Percentiles rank a stretch among this genome's conserved stretches.
Evolutionary conservation across 768 basidiomycete species (phyloP).

Genomic region (Hypholoma fasciculare): DNA sequence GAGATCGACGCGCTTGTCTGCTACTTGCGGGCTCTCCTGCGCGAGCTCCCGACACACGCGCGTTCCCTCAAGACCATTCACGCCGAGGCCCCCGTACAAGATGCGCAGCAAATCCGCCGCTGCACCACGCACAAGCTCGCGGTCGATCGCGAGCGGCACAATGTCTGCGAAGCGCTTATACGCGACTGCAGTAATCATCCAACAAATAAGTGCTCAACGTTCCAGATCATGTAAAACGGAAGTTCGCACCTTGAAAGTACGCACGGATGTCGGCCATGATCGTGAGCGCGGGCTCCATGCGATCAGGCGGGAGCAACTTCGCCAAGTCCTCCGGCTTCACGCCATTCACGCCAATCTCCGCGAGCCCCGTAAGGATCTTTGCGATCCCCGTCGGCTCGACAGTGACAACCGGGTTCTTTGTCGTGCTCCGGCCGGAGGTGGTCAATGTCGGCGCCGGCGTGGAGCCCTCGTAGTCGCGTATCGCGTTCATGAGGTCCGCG

Average conservation of each 20-base stretch:
- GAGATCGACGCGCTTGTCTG: conserved; percentile 45
- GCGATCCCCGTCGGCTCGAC: conserved; percentile 24
- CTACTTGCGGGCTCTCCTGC: conserved; percentile 43
- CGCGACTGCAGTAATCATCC: conserved; percentile 5
- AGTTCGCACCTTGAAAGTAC: conserved; percentile 65
- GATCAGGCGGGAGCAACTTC: conserved; percentile 50
- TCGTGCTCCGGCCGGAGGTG: background rate
- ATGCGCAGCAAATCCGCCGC: conserved; percentile 41
- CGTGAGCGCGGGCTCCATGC: conserved; percentile 51
- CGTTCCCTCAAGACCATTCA: conserved; percentile 44
- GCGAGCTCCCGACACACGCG: conserved; percentile 47
- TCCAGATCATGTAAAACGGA: no score
- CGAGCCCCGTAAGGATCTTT: conserved; percentile 34
- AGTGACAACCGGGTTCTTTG: background rate
- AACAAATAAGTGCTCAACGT: background rate
- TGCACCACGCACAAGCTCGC: conserved; percentile 50
- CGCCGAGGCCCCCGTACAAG: conserved; percentile 45
- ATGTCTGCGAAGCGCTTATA: conserved; percentile 59
- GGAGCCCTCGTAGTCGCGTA: conserved; percentile 10
- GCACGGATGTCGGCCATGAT: conserved; percentile 76
- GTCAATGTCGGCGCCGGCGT: background rate
- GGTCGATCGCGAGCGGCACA: conserved; percentile 53
- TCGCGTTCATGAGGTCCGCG: conserved; percentile 21
- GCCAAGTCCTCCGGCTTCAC: conserved; percentile 43
- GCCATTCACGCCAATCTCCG: conserved; percentile 34